These are phyloP conservation scores for Avena eriantha DNA, from an alignment of 176 grass and related monocot species.

Conservation along the genomic window DNA sequence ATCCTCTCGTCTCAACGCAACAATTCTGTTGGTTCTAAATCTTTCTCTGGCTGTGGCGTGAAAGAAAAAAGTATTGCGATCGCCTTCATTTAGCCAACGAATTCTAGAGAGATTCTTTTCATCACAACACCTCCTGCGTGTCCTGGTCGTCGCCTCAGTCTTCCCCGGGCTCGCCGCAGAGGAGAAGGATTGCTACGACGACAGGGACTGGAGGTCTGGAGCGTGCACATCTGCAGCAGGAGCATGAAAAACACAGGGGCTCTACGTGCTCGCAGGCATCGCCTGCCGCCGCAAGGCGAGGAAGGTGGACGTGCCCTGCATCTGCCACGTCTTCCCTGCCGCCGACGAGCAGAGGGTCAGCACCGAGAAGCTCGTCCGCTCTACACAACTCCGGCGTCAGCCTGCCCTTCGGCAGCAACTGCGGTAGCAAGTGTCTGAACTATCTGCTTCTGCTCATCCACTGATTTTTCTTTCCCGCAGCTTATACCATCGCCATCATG, in stretches of 20 bases:
- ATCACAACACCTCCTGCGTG: neutral
- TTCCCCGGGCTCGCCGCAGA: neutral
- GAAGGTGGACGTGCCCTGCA: neutral
- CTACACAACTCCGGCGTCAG: neutral
- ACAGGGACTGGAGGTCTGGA: neutral
- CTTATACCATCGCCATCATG: too few species aligned
- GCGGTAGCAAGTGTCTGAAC: neutral
- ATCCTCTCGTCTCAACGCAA: too few species aligned
- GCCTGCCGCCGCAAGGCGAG: neutral
- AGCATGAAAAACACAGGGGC: neutral
- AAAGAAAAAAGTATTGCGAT: too few species aligned
- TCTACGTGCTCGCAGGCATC: neutral
- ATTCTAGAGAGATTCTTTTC: too few species aligned
- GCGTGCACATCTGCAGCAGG: neutral
- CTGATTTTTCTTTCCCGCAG: too few species aligned
- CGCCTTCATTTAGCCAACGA: too few species aligned
- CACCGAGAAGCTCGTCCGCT: neutral
- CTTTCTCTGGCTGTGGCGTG: too few species aligned
- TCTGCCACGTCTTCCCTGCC: neutral
- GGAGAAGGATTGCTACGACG: neutral
- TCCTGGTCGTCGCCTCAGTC: neutral
- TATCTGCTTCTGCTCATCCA: too few species aligned
- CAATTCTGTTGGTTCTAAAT: too few species aligned
- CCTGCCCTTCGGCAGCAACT: too few species aligned
- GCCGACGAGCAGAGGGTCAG: neutral